Conservation (phyloP, 2,329 filamentous ascomycete genomes). For the Clarireedia hainanense region DNA sequence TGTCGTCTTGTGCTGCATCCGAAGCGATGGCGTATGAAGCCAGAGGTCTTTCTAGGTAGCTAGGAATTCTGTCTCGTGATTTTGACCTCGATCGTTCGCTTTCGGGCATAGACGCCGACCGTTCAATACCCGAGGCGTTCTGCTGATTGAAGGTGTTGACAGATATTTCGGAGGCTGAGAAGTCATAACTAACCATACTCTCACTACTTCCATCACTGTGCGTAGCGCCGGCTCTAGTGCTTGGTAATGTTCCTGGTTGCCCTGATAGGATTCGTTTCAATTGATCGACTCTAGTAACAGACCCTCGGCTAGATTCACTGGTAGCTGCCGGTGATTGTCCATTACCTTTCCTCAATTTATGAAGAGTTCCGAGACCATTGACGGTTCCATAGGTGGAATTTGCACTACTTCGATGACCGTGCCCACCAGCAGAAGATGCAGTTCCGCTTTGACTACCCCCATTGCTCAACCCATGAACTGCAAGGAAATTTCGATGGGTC, state of each 20-base stretch:
- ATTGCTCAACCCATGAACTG: slow-evolving; percentile 45
- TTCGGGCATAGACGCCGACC: slow-evolving; percentile 22
- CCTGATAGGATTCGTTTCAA: slow-evolving; percentile 54
- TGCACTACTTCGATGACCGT: slow-evolving; percentile 20
- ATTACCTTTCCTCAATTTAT: slow-evolving; percentile 46
- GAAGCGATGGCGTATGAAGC: slow-evolving; percentile 19
- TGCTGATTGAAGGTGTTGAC: slow-evolving; percentile 36
- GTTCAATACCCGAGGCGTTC: slow-evolving; percentile 14
- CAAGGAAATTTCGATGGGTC: slow-evolving; percentile 45
- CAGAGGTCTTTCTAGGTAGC: slow-evolving; percentile 19
- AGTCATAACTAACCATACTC: slow-evolving; percentile 64
- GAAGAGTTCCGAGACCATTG: slow-evolving; percentile 30
- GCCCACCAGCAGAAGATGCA: slow-evolving; percentile 37
- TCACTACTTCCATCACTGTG: slow-evolving; percentile 52
- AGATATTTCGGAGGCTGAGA: slow-evolving; percentile 58
- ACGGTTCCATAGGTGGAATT: slow-evolving; percentile 27
- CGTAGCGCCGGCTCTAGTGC: slow-evolving; percentile 31
- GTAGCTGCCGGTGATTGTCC: slow-evolving; percentile 39
- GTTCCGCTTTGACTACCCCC: slow-evolving; percentile 32
- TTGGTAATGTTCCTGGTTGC: slow-evolving; percentile 33
- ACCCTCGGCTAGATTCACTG: slow-evolving; percentile 38
- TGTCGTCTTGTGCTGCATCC: slow-evolving; percentile 17
- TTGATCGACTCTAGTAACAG: slow-evolving; percentile 55
- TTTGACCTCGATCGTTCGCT: slow-evolving; percentile 24
- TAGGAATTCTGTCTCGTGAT: slow-evolving; percentile 23